Conservation (phyloP, 495 filamentous ascomycete species). For the Xylaria castorea region DNA sequence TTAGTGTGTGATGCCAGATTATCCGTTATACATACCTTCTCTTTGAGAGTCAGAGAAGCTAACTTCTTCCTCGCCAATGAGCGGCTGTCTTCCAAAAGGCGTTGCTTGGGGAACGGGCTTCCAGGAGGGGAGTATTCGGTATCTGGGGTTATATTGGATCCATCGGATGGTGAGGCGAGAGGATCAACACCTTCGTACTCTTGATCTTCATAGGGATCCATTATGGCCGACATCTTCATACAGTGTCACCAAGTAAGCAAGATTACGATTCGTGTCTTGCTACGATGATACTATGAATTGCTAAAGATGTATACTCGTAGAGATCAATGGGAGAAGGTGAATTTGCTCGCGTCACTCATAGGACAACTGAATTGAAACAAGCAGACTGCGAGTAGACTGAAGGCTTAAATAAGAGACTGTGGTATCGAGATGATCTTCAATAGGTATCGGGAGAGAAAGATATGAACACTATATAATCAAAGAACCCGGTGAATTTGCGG, state of each 20-base stretch:
- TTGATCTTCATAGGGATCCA: constrained; percentile 38
- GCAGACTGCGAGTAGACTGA: neutral
- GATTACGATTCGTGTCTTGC: neutral
- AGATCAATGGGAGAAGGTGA: neutral
- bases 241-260: neutral
- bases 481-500: constrained; percentile 15
- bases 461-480: constrained; percentile 19
- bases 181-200: constrained; percentile 44
- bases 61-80: constrained; percentile 49
- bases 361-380: neutral
- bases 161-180: constrained; percentile 48
- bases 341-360: neutral
- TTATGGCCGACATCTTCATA: constrained; percentile 2
- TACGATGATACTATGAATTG: neutral
- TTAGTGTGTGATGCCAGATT: constrained; percentile 33
- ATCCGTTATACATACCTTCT: constrained; percentile 53
- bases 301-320: neutral
- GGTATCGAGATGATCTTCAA: neutral
- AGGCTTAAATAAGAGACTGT: neutral
- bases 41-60: constrained; percentile 56
- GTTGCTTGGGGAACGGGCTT: constrained; percentile 49
- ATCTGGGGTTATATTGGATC: constrained; percentile 53
- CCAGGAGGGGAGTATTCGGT: constrained; percentile 59
- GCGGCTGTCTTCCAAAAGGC: constrained; percentile 40
- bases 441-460: constrained; percentile 3